These are phyloP conservation scores for Cornus suecica DNA, from an alignment of 148 eudicot genomes.

Conservation along the genomic window DNA sequence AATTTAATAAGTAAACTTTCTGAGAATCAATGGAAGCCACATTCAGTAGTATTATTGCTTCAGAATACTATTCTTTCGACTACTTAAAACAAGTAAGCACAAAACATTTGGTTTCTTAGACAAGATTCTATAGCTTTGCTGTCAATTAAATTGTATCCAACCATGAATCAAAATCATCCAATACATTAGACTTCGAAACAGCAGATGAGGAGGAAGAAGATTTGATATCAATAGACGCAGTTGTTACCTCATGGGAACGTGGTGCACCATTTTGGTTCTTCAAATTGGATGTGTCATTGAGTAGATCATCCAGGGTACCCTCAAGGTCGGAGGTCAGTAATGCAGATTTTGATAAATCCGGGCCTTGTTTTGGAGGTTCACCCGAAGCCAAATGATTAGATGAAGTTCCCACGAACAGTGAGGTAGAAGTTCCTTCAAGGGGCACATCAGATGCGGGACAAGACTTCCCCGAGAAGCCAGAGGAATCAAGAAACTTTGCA, in stretches of 20 bases:
- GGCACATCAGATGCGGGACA: neutral
- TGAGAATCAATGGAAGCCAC: too few relatives aligned
- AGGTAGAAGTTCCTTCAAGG: conserved; percentile 14
- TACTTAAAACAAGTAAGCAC: too few relatives aligned
- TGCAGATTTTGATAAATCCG: conserved; percentile 11
- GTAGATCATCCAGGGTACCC: conserved; percentile 56
- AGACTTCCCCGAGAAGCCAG: conserved; percentile 4
- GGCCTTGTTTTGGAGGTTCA: conserved; percentile 11
- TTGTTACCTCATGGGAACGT: conserved; percentile 14
- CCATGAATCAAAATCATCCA: conserved; percentile 91
- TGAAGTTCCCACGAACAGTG: conserved; percentile 10
- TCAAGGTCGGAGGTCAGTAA: conserved; percentile 22
- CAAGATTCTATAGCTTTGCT: neutral
- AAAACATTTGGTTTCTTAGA: too few relatives aligned
- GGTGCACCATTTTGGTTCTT: conserved; percentile 13
- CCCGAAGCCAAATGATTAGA: conserved; percentile 11
- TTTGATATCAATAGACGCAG: conserved; percentile 1
- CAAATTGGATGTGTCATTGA: conserved; percentile 43
- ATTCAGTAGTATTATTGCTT: too few relatives aligned
- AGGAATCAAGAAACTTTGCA: conserved; percentile 24
- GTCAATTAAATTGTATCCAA: conserved; percentile 48
- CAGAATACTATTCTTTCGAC: too few relatives aligned
- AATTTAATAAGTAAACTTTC: too few relatives aligned
- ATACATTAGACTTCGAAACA: conserved; percentile 41
- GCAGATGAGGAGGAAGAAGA: conserved; percentile 30